A percentile compares a stretch with the other conserved stretches of the same genome.
Evolutionary conservation across 306 rosid species (phyloP).

Genomic region (Vicia villosa): DNA sequence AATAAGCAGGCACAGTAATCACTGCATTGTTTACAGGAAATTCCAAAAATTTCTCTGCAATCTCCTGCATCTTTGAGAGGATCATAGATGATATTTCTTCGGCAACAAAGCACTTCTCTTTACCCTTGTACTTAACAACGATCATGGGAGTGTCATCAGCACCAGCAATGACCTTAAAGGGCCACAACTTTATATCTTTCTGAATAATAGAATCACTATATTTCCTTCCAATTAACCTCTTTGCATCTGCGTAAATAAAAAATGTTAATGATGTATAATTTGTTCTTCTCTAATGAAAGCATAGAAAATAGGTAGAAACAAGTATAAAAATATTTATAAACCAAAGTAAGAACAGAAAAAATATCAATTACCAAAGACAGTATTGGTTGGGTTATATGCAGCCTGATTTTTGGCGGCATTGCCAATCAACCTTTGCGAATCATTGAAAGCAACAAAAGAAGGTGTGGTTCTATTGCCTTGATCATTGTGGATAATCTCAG

Average conservation of each 20-base stretch:
- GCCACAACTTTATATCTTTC: not conserved
- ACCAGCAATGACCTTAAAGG: not conserved
- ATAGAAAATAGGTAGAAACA: too few species aligned
- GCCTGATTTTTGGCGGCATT: not conserved
- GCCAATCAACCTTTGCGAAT: not conserved
- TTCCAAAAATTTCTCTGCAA: not conserved
- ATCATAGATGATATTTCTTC: not conserved
- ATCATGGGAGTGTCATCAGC: not conserved
- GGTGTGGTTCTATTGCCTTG: slow-evolving; percentile 8
- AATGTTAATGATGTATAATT: not conserved
- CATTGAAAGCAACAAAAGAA: slow-evolving; percentile 1
- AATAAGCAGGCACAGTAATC: not conserved
- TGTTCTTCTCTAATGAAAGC: not conserved
- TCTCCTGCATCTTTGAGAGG: not conserved
- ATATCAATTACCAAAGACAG: not conserved
- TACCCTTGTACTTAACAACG: not conserved
- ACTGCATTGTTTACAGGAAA: not conserved
- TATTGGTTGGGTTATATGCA: not conserved
- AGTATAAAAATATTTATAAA: not conserved
- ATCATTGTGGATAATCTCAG: slow-evolving; percentile 2
- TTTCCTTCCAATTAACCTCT: slow-evolving; percentile 2
- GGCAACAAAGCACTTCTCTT: not conserved
- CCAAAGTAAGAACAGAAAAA: not conserved
- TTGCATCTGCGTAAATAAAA: slow-evolving; percentile 4
- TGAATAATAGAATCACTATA: not conserved